Percentiles rank a stretch among this genome's conserved stretches.
phyloP scores from a whole-genome alignment of 345 rosid genomes.

The Gossypium herbaceum region DNA sequence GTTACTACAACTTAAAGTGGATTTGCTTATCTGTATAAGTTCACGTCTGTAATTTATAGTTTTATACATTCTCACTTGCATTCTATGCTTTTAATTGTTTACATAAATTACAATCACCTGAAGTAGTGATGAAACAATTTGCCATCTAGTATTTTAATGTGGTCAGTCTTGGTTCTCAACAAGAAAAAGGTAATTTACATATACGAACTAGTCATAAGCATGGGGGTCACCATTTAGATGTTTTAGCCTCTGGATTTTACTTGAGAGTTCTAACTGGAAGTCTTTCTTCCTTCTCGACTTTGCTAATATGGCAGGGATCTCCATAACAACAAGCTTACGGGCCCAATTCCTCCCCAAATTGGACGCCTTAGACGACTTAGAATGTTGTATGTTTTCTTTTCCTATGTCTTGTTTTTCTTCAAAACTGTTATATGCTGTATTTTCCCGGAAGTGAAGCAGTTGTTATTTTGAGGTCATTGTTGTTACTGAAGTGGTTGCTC shows the following conservation, averaged over 20 bases:
- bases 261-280: background rate
- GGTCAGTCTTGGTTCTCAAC: background rate
- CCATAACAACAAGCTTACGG: constrained; percentile 92
- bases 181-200: background rate
- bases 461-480: background rate
- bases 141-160: background rate
- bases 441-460: background rate
- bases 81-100: background rate
- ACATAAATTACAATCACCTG: background rate
- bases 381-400: constrained; percentile 49
- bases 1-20: background rate
- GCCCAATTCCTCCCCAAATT: constrained; percentile 96
- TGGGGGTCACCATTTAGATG: background rate
- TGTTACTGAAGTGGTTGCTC: background rate
- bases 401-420: background rate
- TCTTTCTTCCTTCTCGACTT: background rate
- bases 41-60: background rate
- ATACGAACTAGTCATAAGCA: background rate
- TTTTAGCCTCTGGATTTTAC: background rate
- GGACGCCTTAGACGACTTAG: constrained; percentile 77
- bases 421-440: background rate
- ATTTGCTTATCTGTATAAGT: background rate
- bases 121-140: background rate
- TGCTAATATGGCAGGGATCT: constrained; percentile 56
- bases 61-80: background rate